Evolutionary conservation across 2,329 filamentous ascomycete genomes (phyloP), one percentile per base, ranked within the genome.

Genomic region (Microsporum audouinii): DNA sequence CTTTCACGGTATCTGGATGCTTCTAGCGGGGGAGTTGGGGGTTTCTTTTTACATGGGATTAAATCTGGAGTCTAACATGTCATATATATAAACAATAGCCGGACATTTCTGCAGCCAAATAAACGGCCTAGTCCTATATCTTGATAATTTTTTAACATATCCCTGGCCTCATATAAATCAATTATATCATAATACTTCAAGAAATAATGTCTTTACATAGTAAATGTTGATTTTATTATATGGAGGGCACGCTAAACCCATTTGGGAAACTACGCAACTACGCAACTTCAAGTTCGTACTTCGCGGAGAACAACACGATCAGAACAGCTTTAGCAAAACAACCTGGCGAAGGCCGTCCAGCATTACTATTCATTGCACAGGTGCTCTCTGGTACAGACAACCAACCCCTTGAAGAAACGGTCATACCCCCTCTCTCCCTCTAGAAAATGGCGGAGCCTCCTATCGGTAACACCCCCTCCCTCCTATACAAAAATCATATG

Each of bases 371-470:
- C 33, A 29, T n/a, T 17, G 31, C 8, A 17, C 14, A 17, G 2
- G n/a, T 6, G 29, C 29, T 55, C 51, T 34, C 12, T 31, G 2
- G 8, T n/a, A 14, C 8, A 7, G 31, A 55, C 5, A 55, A 36
- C n/a, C 8, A 8, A 12, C 33, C 3, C 17, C 29, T n/a, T 4
- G 31, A 29, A 55, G n/a, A 14, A n/a, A 17, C n/a, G 10, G 14
- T 4, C n/a, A 36, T 8, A 2, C 39, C 17, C 39, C 51, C 12
- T 31, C 31, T 5, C 31, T 36, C 8, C 14, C 33, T 31, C 6
- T 47, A 39, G 31, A 64, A 55, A 57, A 79, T 79, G 76, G 75
- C 77, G 67, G 76, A 79, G 62, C 73, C 76, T 71, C 77, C 77
- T 68, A 79, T 79, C 73, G 77, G 77, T 79, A 73, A 65, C 53